Percentiles rank a stretch among this genome's conserved stretches.
Evolutionary conservation across 108 stramenopile species (phyloP).

Genomic region (Aurantiochytrium sp.): DNA sequence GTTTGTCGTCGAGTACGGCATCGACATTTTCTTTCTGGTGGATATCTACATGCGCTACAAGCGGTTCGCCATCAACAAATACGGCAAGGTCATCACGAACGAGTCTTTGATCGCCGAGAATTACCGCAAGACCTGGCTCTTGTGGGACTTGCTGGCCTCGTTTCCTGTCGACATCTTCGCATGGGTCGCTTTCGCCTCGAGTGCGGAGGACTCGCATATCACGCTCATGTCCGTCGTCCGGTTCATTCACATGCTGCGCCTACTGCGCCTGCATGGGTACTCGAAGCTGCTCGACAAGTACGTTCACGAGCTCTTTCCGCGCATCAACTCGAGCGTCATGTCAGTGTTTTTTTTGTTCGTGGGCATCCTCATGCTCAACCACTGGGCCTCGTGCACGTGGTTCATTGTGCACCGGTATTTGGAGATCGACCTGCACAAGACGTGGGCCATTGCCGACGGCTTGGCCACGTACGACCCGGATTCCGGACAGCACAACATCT

Average conservation of each 20-base stretch:
- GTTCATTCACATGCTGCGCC: conserved; percentile 40
- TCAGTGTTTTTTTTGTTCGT: conserved; percentile 39
- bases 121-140: conserved; percentile 44
- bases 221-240: conserved; percentile 36
- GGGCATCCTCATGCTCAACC: conserved; percentile 51
- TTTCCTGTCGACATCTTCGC: conserved; percentile 38
- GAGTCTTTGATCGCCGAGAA: conserved; percentile 19
- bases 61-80: conserved; percentile 43
- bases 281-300: conserved; percentile 32
- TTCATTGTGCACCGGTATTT: conserved; percentile 64
- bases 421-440: conserved; percentile 39
- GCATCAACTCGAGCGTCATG: conserved; percentile 43
- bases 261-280: conserved; percentile 44
- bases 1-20: conserved; percentile 32
- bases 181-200: not conserved
- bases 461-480: conserved; percentile 42
- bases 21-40: conserved; percentile 54
- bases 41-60: conserved; percentile 46
- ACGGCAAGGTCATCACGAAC: conserved; percentile 40
- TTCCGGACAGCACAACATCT: conserved; percentile 52
- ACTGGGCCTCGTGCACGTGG: conserved; percentile 61
- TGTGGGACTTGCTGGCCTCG: conserved; percentile 41
- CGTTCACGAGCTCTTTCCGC: conserved; percentile 40
- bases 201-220: not conserved
- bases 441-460: conserved; percentile 62